Evolutionary conservation across 805 yeast species (phyloP).

Genomic region (Grigorovia yakushimaensis): DNA sequence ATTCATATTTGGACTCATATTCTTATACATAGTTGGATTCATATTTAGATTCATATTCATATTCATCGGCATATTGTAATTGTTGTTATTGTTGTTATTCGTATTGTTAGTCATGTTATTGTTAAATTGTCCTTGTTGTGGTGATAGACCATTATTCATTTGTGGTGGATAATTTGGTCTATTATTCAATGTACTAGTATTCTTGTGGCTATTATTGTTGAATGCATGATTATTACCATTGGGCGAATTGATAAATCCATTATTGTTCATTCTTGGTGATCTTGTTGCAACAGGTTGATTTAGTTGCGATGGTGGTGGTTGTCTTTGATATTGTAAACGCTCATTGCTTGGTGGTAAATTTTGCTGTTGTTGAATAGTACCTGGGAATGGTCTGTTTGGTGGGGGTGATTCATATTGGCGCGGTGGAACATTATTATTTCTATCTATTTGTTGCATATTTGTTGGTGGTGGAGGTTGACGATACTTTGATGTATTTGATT

Average conservation of each 20-base stretch:
- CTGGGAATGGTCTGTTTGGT: slow-evolving; percentile 2
- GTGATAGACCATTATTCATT: neutral
- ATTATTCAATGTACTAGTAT: too few relatives aligned
- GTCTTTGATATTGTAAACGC: neutral
- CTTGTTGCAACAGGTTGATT: neutral
- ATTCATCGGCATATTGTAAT: neutral
- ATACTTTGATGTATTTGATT: neutral
- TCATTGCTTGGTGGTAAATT: neutral
- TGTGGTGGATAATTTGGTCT: neutral
- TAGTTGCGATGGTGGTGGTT: neutral
- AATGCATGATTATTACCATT: neutral
- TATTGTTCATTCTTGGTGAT: neutral
- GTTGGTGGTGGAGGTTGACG: neutral
- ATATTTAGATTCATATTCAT: neutral
- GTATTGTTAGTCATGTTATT: neutral
- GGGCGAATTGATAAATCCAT: neutral
- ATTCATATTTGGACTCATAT: neutral
- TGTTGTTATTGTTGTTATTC: neutral
- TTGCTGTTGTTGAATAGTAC: neutral
- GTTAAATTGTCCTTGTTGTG: neutral
- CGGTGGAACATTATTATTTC: neutral
- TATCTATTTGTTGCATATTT: neutral
- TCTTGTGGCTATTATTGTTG: too few relatives aligned
- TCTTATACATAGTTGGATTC: neutral
- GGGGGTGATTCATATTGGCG: slow-evolving; percentile 1